These are phyloP conservation scores for Xylariaceae sp. DNA, from an alignment of 2,329 filamentous ascomycete species.

Conservation along the genomic window DNA sequence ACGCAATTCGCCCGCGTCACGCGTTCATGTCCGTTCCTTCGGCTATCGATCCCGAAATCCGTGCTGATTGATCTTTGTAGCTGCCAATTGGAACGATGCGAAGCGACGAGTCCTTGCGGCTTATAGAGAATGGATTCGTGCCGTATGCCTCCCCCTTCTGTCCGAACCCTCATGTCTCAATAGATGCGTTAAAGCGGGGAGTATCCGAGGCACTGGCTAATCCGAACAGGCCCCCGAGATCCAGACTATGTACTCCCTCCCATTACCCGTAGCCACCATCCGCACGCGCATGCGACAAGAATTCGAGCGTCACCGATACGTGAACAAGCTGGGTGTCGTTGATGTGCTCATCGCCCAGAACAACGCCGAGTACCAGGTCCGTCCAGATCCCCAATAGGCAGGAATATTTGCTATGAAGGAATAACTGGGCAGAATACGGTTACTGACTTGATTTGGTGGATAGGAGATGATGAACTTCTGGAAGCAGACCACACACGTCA, in stretches of 20 bases:
- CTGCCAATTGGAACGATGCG: slow-evolving; percentile 85
- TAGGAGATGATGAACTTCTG: slow-evolving; percentile 99
- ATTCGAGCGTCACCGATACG: slow-evolving; percentile 92
- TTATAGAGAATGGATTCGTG: slow-evolving; percentile 94
- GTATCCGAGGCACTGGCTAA: slow-evolving; percentile 8
- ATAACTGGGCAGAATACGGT: background rate
- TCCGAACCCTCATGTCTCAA: no score
- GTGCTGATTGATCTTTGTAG: slow-evolving; percentile 49
- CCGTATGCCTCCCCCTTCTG: slow-evolving; percentile 62
- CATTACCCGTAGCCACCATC: slow-evolving; percentile 80
- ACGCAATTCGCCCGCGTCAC: slow-evolving; percentile 85
- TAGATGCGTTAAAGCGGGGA: no score
- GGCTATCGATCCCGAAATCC: background rate
- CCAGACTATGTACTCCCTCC: slow-evolving; percentile 94
- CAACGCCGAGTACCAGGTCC: slow-evolving; percentile 89
- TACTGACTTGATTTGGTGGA: slow-evolving; percentile 1
- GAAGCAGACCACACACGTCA: slow-evolving; percentile 93
- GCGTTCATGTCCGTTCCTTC: slow-evolving; percentile 64
- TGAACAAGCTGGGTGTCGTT: slow-evolving; percentile 82
- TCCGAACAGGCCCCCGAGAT: slow-evolving; percentile 85
- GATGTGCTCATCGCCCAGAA: slow-evolving; percentile 90
- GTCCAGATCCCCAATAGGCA: slow-evolving; percentile 11
- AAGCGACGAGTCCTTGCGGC: slow-evolving; percentile 80
- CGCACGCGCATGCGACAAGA: slow-evolving; percentile 94
- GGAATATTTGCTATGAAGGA: background rate